These are phyloP conservation scores for Arachis stenosperma DNA, from an alignment of 306 rosid genomes.

Conservation along the genomic window DNA sequence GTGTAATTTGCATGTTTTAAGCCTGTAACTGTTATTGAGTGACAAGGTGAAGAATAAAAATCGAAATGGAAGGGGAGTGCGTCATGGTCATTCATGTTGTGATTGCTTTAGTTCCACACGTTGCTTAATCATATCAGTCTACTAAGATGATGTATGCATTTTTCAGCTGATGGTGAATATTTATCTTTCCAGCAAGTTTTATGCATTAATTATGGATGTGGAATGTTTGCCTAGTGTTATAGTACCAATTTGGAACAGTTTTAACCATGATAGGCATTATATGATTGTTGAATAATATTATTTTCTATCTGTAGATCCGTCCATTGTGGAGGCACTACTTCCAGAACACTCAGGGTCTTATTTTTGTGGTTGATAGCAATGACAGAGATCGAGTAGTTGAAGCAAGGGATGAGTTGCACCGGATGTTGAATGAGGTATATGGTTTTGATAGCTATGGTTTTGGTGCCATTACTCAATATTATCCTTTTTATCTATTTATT, in stretches of 20 bases:
- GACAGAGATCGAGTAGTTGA: conserved; percentile 94
- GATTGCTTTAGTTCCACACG: conserved; percentile 9
- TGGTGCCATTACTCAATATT: neutral
- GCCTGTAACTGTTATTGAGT: conserved; percentile 10
- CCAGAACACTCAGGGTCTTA: conserved; percentile 98
- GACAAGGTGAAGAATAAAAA: neutral
- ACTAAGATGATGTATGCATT: conserved; percentile 2
- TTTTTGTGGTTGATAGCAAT: conserved; percentile 97
- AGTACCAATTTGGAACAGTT: conserved; percentile 18
- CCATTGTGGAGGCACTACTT: conserved; percentile 99
- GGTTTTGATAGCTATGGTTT: neutral
- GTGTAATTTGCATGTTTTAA: neutral
- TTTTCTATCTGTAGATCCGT: conserved; percentile 67
- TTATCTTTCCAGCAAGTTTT: neutral
- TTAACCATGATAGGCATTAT: conserved; percentile 5
- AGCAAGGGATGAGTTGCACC: conserved; percentile 98
- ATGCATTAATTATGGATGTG: conserved; percentile 7
- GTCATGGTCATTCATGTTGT: neutral
- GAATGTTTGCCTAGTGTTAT: conserved; percentile 15
- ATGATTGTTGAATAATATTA: conserved; percentile 27
- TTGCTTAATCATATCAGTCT: neutral
- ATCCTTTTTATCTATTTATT: neutral
- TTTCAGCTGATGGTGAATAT: conserved; percentile 15
- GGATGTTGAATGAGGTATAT: conserved; percentile 96
- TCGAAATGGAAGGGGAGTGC: neutral